These are phyloP conservation scores for Moringa oleifera DNA, from an alignment of 345 rosid genomes.

Conservation along the genomic window DNA sequence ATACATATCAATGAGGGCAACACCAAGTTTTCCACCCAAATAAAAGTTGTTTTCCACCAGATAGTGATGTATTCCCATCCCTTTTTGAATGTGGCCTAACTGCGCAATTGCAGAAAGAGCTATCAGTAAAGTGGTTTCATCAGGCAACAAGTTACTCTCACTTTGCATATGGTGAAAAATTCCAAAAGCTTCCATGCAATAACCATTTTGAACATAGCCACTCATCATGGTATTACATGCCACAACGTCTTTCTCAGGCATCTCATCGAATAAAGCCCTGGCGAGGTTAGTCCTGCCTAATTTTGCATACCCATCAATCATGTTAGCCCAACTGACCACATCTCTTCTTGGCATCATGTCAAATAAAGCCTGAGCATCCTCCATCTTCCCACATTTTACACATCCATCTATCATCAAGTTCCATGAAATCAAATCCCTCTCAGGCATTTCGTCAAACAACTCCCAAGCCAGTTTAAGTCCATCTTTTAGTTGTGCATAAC, in stretches of 20 bases:
- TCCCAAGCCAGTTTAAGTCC: constrained; percentile 36
- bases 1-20: constrained; percentile 53
- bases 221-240: constrained; percentile 55
- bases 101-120: constrained; percentile 54
- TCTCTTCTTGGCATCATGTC: constrained; percentile 41
- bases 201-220: constrained; percentile 46
- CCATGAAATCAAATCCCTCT: constrained; percentile 60
- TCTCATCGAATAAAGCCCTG: constrained; percentile 39
- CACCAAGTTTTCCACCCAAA: constrained; percentile 43
- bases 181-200: constrained; percentile 40
- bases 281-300: constrained; percentile 42
- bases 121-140: constrained; percentile 39
- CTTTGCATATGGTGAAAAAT: constrained; percentile 41
- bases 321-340: constrained; percentile 54
- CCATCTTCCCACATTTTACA: constrained; percentile 40
- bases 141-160: constrained; percentile 34
- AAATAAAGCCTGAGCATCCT: constrained; percentile 36
- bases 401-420: constrained; percentile 55
- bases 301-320: constrained; percentile 53
- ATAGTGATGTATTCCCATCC: constrained; percentile 39
- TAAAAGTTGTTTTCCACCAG: constrained; percentile 26
- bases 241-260: constrained; percentile 45
- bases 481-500: constrained; percentile 28
- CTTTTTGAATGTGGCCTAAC: constrained; percentile 41
- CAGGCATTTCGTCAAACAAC: constrained; percentile 48